phyloP scores from a whole-genome alignment of 495 filamentous ascomycete species.

The Penicillium cinerascens region DNA sequence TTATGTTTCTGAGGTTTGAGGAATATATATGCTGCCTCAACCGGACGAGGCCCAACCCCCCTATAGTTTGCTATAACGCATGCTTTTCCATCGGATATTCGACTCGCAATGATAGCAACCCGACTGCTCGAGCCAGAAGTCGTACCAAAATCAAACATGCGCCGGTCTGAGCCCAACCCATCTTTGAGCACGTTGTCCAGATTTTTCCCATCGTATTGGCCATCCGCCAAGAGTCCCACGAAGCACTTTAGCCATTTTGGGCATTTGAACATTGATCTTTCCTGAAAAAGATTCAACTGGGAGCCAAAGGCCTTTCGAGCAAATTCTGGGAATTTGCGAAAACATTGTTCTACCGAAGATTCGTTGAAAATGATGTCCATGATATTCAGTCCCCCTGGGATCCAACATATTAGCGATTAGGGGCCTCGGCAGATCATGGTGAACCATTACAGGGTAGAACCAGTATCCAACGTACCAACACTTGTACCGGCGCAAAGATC shows the following conservation, averaged over 20 bases:
- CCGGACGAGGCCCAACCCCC: neutral
- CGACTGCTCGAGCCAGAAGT: neutral
- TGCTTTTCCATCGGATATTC: slow-evolving; percentile 17
- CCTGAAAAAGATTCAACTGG: neutral
- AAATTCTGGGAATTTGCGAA: slow-evolving; percentile 10
- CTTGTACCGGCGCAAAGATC: slow-evolving; percentile 52
- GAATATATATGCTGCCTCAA: slow-evolving; percentile 14
- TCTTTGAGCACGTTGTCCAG: slow-evolving; percentile 5
- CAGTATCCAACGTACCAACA: slow-evolving; percentile 33
- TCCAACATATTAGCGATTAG: too few relatives aligned
- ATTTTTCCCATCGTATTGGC: slow-evolving; percentile 9
- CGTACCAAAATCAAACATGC: slow-evolving; percentile 13
- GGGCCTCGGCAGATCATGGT: neutral
- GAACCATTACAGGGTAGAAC: neutral
- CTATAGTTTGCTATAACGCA: slow-evolving; percentile 23
- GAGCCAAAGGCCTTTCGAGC: slow-evolving; percentile 7
- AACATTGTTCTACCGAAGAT: slow-evolving; percentile 5
- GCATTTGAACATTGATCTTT: neutral
- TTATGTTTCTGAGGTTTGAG: slow-evolving; percentile 5
- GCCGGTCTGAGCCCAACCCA: slow-evolving; percentile 3
- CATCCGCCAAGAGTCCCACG: slow-evolving; percentile 3
- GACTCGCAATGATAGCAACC: slow-evolving; percentile 19
- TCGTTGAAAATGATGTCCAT: slow-evolving; percentile 7
- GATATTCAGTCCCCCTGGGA: neutral
- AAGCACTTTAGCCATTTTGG: slow-evolving; percentile 1